Evolutionary conservation across 805 yeast species (phyloP).

Genomic region (Pichia deserticola): DNA sequence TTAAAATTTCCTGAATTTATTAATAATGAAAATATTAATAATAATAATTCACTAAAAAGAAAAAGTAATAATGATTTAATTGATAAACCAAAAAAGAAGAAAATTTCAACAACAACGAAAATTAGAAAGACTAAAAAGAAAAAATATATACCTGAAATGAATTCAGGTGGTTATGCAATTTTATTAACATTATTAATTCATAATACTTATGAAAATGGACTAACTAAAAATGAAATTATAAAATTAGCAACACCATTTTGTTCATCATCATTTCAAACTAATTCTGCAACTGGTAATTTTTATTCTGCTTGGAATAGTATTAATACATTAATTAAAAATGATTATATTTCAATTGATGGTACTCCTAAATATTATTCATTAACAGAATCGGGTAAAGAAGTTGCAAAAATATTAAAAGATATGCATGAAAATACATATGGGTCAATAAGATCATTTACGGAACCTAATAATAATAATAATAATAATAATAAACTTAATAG

Average conservation of each 20-base stretch:
- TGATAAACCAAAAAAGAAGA: not conserved
- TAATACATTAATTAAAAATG: slow-evolving; percentile 54
- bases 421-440: slow-evolving; percentile 18
- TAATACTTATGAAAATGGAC: slow-evolving; percentile 46
- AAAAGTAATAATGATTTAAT: not conserved
- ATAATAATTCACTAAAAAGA: not conserved
- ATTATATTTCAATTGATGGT: slow-evolving; percentile 48
- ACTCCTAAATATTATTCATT: slow-evolving; percentile 54
- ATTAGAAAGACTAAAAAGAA: not conserved
- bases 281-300: slow-evolving; percentile 53
- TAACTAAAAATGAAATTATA: slow-evolving; percentile 55
- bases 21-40: not conserved
- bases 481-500: too few species aligned
- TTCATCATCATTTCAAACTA: slow-evolving; percentile 47
- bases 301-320: slow-evolving; percentile 73
- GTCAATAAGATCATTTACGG: not conserved
- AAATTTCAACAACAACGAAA: not conserved
- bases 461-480: not conserved
- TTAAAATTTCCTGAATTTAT: slow-evolving; percentile 34
- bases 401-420: slow-evolving; percentile 50
- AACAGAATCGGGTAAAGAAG: slow-evolving; percentile 59
- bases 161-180: slow-evolving; percentile 85
- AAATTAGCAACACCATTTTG: slow-evolving; percentile 47
- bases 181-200: slow-evolving; percentile 47
- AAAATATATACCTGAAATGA: slow-evolving; percentile 58